phyloP scores from a whole-genome alignment of 106 monocot genomes.

The Dendrobium nobile region DNA sequence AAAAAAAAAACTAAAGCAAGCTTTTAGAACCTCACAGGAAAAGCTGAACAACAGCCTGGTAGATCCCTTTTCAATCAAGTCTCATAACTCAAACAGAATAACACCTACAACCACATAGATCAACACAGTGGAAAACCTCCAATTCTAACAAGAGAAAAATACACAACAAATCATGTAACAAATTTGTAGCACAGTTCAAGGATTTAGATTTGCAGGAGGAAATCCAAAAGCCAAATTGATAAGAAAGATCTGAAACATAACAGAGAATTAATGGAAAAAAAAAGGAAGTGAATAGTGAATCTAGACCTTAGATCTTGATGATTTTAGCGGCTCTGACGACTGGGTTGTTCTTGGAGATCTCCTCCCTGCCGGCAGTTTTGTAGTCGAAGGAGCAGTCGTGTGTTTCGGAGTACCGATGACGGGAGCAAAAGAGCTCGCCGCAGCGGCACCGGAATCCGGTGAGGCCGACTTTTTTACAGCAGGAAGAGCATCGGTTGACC shows the following conservation, averaged over 20 bases:
- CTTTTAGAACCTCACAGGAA: no score
- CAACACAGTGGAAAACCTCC: no score
- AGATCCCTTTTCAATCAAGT: no score
- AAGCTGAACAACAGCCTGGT: no score
- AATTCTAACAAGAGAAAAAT: no score
- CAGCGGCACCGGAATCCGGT: constrained; percentile 46
- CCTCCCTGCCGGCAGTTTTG: constrained; percentile 44
- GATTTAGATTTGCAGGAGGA: no score
- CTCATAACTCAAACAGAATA: no score
- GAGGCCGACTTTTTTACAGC: constrained; percentile 27
- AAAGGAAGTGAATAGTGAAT: background rate
- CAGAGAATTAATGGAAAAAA: background rate
- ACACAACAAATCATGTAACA: no score
- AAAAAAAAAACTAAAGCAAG: no score
- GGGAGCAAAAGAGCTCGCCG: constrained; percentile 41
- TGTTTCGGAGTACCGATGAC: constrained; percentile 38
- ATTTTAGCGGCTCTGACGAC: constrained; percentile 45
- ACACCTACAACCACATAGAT: no score
- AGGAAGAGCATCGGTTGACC: constrained; percentile 22
- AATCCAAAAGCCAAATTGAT: no score
- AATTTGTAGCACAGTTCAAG: no score
- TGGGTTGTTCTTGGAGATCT: constrained; percentile 52
- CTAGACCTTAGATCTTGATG: constrained; percentile 33
- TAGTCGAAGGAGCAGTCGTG: constrained; percentile 54
- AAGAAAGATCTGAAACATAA: background rate